Base-by-base conservation (phyloP, 768 basidiomycete genomes). In the Naematelia encephala region DNA sequence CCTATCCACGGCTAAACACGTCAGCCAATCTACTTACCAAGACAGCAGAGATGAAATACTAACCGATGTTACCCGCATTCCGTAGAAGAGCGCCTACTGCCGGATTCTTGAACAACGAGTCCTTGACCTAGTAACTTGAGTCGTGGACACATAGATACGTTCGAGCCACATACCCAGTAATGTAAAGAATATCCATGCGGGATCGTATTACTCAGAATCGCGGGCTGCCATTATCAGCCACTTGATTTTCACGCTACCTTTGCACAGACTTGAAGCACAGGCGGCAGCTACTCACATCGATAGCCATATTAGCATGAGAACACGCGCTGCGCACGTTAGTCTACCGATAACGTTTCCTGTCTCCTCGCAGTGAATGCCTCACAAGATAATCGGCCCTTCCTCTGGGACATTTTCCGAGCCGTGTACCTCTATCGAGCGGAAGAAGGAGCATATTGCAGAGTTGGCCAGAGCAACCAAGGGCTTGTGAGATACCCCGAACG, bases 251-350 rank as follows among this genome's bases (percentile, higher is more conserved):
- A n/a, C 2, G 11, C 46, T 28, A 52, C 12, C 22, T 25, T 5
- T 19, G 34, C 22, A 45, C 49, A 27, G 26, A 14, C n/a, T 48
- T n/a, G n/a, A n/a, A n/a, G n/a, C n/a, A n/a, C n/a, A n/a, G n/a
- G n/a, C n/a, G n/a, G n/a, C 3, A 29, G 30, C 57, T 39, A 82
- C 86, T 76, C 74, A 74, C 71, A 54, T 93, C 91, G 29, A 94
- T 82, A 82, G 90, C 91, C 91, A 93, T 94, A 76, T 96, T 97
- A 70, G 91, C 88, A 73, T 96, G 92, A 2, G 89, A 90, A 44
- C 86, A 87, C 2, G 87, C 84, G 39, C 89, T 91, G 72, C 49
- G 57, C 45, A 54, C 27, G 49, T 30, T 25, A 47, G 43, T 44
- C 23, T 28, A 51, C 43, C 54, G 8, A 39, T 8, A 16, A 16